Evolutionary conservation across 176 grass and related monocot species (phyloP), one percentile per base, ranked within the genome.

Genomic region (Hsuehochloa calcarea): DNA sequence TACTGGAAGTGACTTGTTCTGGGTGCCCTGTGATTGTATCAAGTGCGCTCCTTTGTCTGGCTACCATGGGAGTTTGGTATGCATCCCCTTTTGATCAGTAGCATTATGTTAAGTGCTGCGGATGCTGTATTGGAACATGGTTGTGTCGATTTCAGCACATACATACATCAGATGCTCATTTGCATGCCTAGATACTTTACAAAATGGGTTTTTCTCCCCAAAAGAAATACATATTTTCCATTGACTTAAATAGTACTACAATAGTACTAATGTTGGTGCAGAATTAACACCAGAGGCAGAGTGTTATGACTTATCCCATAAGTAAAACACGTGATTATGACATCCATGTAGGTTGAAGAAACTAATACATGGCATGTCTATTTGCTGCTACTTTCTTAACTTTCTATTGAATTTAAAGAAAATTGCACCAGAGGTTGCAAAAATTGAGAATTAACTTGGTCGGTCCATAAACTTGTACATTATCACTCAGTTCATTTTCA

Each of bases 1-100:
- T 92, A 90, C 96, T 85, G 96, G 96, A 79, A 99, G 93, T 80
- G 93, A 99, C 88, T 86, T 99, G 75, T 92, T 99, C 69, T 96
- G 96, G 96, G 88, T 99, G 29, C 96, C 96, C 20, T 99, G 93
- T 86, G 91, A 99, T 80, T 96, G 93, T 78, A 90, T 99, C 25
- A 74, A 91, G 66, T 99, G 96, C 38, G 96, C 96, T 86, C 91
- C 96, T 27, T 89, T 96, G 82, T 84, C 93, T 84, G 75, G 93
- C 84, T 94, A 96, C 85, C 93, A 76, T 84, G 92, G 88, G 50
- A 96, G 80, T 87, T 83, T 96, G 93, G 93, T 99, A 96, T 23
- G 79, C 74, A 64, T 25, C 47, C 81, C 43, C 13, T 73, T 84
- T 85, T 25, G 11, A 66, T 65, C 45, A 44, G 7, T 77, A 72